These are phyloP conservation scores for Poa pratensis DNA, from an alignment of 176 grass and related monocot genomes.

Conservation along the genomic window DNA sequence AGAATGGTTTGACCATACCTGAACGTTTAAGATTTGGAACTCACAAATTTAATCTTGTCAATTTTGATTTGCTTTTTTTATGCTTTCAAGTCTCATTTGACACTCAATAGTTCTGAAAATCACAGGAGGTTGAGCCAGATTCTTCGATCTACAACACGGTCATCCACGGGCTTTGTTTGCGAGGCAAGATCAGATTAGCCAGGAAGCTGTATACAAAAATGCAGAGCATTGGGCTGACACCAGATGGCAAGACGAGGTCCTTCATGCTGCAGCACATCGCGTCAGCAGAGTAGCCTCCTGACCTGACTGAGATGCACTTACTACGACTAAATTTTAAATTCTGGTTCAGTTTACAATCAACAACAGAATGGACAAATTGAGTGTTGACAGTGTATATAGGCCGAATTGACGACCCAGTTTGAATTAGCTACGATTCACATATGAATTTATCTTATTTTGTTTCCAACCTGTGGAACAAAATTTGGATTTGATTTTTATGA, in stretches of 20 bases:
- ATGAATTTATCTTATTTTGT: too few species aligned
- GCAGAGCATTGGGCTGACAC: constrained; percentile 67
- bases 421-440: too few species aligned
- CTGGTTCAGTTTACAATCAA: too few species aligned
- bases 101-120: constrained; percentile 12
- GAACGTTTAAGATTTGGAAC: neutral
- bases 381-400: too few species aligned
- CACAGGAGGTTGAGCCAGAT: constrained; percentile 58
- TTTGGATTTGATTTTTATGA: too few species aligned
- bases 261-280: constrained; percentile 81
- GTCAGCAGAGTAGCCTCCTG: neutral
- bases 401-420: too few species aligned
- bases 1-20: neutral
- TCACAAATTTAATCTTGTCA: neutral
- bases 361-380: too few species aligned
- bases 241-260: constrained; percentile 70
- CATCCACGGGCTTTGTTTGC: constrained; percentile 78
- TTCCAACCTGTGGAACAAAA: too few species aligned
- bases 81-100: neutral
- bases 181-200: constrained; percentile 62
- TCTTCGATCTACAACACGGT: constrained; percentile 73
- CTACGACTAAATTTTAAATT: too few species aligned
- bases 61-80: neutral
- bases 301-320: neutral
- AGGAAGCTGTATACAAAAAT: constrained; percentile 67